Evolutionary conservation across 1,139 yeast species (phyloP).

Genomic region (Pichia cactophila): DNA sequence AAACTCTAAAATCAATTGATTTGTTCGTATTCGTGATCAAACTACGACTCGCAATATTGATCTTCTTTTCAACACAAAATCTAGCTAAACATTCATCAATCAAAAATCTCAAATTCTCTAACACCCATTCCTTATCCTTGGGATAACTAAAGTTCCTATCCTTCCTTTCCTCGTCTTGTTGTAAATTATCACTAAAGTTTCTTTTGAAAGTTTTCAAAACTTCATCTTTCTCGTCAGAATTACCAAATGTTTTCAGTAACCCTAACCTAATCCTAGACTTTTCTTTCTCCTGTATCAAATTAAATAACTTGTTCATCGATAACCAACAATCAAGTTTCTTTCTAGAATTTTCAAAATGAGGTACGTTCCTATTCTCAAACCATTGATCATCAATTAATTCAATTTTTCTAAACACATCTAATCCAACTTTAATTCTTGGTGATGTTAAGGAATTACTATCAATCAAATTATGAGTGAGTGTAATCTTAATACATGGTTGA

Average conservation of each 20-base stretch:
- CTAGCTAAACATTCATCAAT: slow-evolving; percentile 25
- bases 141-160: background rate
- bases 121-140: slow-evolving; percentile 17
- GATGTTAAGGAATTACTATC: slow-evolving; percentile 11
- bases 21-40: slow-evolving; percentile 2
- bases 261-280: slow-evolving; percentile 17
- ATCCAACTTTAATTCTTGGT: slow-evolving; percentile 12
- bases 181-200: background rate
- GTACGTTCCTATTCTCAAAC: slow-evolving; percentile 12
- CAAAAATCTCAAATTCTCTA: slow-evolving; percentile 20
- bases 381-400: slow-evolving; percentile 12
- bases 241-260: slow-evolving; percentile 9
- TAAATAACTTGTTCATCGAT: slow-evolving; percentile 18
- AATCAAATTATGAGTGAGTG: slow-evolving; percentile 12
- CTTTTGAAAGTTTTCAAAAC: slow-evolving; percentile 1
- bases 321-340: slow-evolving; percentile 13
- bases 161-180: background rate
- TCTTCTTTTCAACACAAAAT: slow-evolving; percentile 17
- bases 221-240: slow-evolving; percentile 6
- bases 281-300: slow-evolving; percentile 20
- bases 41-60: slow-evolving; percentile 20
- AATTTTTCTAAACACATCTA: slow-evolving; percentile 12
- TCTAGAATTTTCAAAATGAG: slow-evolving; percentile 8
- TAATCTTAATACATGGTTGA: slow-evolving; percentile 14
- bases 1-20: slow-evolving; percentile 19